phyloP scores from a whole-genome alignment of 2,329 filamentous ascomycete species.

The Cladosporium sphaerospermum region DNA sequence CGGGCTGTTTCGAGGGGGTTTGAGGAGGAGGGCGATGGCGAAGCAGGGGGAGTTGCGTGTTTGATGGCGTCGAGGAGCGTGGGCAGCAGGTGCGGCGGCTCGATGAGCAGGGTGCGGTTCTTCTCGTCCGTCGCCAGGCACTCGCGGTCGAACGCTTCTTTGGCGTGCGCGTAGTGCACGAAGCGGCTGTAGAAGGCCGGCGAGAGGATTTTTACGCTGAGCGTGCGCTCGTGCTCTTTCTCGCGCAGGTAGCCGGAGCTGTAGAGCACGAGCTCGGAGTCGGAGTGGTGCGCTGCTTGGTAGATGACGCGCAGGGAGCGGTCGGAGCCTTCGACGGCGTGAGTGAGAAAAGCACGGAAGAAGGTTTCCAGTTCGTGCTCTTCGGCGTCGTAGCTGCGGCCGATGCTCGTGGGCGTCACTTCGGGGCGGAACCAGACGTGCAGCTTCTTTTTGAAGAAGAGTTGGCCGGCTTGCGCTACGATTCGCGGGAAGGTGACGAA shows the following conservation, averaged over 20 bases:
- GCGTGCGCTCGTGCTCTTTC: conserved; percentile 32
- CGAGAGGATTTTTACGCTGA: conserved; percentile 56
- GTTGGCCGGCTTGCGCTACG: conserved; percentile 50
- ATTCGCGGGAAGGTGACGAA: conserved; percentile 62
- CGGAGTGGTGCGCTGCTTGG: conserved; percentile 38
- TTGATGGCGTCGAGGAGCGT: conserved; percentile 33
- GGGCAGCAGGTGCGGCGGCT: conserved; percentile 48
- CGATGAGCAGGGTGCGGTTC: conserved; percentile 53
- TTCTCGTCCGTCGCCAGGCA: conserved; percentile 45
- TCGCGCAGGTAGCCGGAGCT: conserved; percentile 32
- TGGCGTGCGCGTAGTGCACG: conserved; percentile 55
- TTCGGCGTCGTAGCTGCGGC: conserved; percentile 45
- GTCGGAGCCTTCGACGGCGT: conserved; percentile 45
- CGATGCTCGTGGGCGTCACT: conserved; percentile 51
- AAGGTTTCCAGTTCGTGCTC: conserved; percentile 42
- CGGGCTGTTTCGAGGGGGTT: conserved; percentile 23
- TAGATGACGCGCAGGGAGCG: conserved; percentile 49
- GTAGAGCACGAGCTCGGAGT: conserved; percentile 26
- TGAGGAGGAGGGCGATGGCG: neutral
- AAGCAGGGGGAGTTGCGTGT: neutral
- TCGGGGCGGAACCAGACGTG: conserved; percentile 62
- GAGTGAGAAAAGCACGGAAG: conserved; percentile 35
- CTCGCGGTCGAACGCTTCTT: conserved; percentile 58
- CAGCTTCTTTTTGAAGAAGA: conserved; percentile 53
- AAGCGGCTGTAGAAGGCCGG: conserved; percentile 64